These are phyloP conservation scores for Mycothermus thermophilus DNA, from an alignment of 495 filamentous ascomycete genomes.

Conservation along the genomic window DNA sequence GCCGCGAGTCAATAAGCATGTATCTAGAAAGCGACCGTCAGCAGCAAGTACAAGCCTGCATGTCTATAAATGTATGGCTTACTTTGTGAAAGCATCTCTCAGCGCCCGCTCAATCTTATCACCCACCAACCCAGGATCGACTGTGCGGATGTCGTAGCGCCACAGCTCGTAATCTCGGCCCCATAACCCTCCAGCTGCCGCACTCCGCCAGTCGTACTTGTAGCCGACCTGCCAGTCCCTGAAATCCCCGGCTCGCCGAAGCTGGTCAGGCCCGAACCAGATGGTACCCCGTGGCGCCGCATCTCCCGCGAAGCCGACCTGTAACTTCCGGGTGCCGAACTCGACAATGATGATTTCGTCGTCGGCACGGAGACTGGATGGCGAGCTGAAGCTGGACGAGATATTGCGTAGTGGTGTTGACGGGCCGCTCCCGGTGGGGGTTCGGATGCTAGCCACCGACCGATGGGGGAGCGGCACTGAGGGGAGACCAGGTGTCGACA, in stretches of 20 bases:
- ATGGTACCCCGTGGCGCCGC: conserved; percentile 55
- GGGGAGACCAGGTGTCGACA: conserved; percentile 14
- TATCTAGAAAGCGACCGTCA: conserved; percentile 28
- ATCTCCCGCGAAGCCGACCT: conserved; percentile 77
- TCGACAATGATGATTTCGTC: conserved; percentile 78
- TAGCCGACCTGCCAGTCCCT: conserved; percentile 50
- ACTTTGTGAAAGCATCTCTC: conserved; percentile 74
- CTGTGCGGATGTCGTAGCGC: conserved; percentile 53
- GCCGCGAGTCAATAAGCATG: conserved; percentile 63
- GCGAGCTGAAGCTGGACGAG: conserved; percentile 54
- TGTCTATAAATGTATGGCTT: conserved; percentile 2
- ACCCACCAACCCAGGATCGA: conserved; percentile 65
- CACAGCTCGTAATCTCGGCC: conserved; percentile 66
- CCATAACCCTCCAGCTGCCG: conserved; percentile 43
- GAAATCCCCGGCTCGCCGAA: conserved; percentile 72
- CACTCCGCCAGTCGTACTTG: conserved; percentile 30
- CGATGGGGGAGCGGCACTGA: conserved; percentile 31
- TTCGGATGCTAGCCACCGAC: conserved; percentile 37
- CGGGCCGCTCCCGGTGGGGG: conserved; percentile 27
- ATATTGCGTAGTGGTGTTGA: conserved; percentile 48
- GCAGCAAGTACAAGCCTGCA: neutral
- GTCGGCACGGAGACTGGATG: conserved; percentile 60
- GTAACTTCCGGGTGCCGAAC: conserved; percentile 63
- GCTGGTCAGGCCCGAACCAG: conserved; percentile 55
- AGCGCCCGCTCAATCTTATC: conserved; percentile 80